Base-by-base conservation (phyloP, 352 stramenopile genomes). In the Blastocystis sp. region DNA sequence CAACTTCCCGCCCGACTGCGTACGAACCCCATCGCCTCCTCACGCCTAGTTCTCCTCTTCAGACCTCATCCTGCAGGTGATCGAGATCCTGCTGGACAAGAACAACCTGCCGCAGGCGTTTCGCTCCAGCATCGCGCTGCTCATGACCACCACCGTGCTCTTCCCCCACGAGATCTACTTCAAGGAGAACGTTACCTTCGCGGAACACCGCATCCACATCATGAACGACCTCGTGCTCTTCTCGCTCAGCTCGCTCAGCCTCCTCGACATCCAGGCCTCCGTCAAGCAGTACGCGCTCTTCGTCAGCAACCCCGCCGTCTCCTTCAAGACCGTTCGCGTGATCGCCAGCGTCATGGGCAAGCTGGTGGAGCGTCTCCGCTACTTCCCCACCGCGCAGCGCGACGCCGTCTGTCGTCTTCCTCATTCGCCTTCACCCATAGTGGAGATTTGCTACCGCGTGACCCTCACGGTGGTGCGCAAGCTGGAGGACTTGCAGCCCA, bases 1-100 rank as follows among this genome's bases (percentile, higher is more conserved):
- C 14, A 43, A 84, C 38, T 84, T 69, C 60, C 74, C 74, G n/a
- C 38, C 21, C 19, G 74, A 84, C n/a, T 84, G 19, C n/a, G 71
- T 81, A 43, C 6, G 17, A 21, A 19, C 65, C 21, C n/a, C 34
- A 40, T 7, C 42, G 14, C 14, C 3, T 10, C 6, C 28, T 81
- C 40, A 81, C 34, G 14, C 9, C n/a, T 64, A 81, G 74, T 45
- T 69, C 21, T 28, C 21, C 48, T 84, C 74, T 11, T 84, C 52
- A 1, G 57, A 66, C 2, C 40, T 68, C 61, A 43, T 63, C 0
- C 61, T 84, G 24, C 60, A 57, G 54, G 34, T 84, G 34, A 38
- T 84, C 34, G 21, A 68, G 21, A 21, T 68, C 40, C 74, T 69
- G 3, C 7, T 64, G 19, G 10, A 84, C 34, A 43, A n/a, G 14